phyloP scores from a whole-genome alignment of 306 rosid species.

The Rubus idaeus region DNA sequence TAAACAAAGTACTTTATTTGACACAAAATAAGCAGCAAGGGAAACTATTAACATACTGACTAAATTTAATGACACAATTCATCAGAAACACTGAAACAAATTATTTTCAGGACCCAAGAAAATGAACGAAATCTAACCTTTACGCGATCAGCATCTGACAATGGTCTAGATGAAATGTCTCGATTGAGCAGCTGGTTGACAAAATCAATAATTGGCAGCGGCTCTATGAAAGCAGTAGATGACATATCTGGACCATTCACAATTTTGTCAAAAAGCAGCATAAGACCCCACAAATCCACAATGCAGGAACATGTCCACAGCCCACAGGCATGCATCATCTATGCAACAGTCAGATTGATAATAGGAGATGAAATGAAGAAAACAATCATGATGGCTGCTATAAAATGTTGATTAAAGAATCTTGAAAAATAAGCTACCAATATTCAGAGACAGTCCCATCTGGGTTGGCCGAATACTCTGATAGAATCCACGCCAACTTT shows the following conservation, averaged over 20 bases:
- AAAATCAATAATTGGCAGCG: constrained; percentile 81
- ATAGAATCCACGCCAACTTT: constrained; percentile 98
- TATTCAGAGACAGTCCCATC: constrained; percentile 90
- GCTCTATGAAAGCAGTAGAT: constrained; percentile 95
- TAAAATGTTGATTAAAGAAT: neutral
- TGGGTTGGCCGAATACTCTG: constrained; percentile 97
- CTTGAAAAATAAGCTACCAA: constrained; percentile 46
- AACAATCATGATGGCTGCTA: neutral
- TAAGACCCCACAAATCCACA: neutral
- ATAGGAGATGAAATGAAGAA: neutral
- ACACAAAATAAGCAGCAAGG: neutral
- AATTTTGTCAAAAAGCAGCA: constrained; percentile 17
- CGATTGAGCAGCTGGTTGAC: constrained; percentile 75
- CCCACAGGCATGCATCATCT: neutral
- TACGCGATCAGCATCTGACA: constrained; percentile 89
- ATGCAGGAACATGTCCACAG: neutral
- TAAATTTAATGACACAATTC: neutral
- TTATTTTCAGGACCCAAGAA: neutral
- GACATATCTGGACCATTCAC: constrained; percentile 76
- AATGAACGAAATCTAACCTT: constrained; percentile 53
- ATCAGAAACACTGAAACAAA: neutral
- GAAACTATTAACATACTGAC: no score
- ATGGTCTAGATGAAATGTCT: constrained; percentile 72
- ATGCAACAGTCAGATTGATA: neutral
- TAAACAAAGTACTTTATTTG: neutral